Evolutionary conservation across 257 asterid species (phyloP), one percentile per base, ranked within the genome.

Genomic region (Nicotiana otophora): DNA sequence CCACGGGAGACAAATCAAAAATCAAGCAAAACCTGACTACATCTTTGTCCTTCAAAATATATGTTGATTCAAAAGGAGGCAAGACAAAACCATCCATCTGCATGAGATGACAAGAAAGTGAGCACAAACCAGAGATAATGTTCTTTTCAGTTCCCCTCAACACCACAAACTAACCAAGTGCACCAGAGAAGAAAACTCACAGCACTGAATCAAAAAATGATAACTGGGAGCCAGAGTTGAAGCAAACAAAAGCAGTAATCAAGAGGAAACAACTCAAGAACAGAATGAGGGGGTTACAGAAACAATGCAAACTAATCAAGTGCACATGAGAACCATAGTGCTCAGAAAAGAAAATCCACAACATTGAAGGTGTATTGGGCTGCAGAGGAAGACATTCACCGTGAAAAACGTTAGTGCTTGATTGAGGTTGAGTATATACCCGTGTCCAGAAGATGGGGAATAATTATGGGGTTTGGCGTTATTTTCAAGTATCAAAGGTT

Each of bases 31-130:
- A 94, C 99, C 98, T 89, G 91, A 96, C 87, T 68, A 91, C 80
- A 86, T 96, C 99, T 78, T 88, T 69, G 58, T 91, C 95, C 86
- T 90, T 88, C 85, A 96, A 80, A 85, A 96, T 90, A 81, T 85
- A 10, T 62, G 92, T 88, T 1, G 98, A 94, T 83, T 91, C 97
- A 87, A 90, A 93, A 0, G 97, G 88, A 1, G 97, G 98, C 65
- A 96, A 86, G 82, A 87, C 98, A 84, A 90, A 96, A 26, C 97
- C 94, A 36, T 92, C 93, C 86, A 91, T 83, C 99, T 94, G 90
- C 90, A 86, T 74, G 30, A 82, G 10, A 70, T 66, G 69, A 53
- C 60, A 62, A 58, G 82, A 66, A 8, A 51, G 48, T 46, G 42
- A 66, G 63, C 19, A 26, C 36, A 68, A 65, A 26, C 74, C 48